Evolutionary conservation across 345 rosid species (phyloP).

Genomic region (Euphorbia lathyris): DNA sequence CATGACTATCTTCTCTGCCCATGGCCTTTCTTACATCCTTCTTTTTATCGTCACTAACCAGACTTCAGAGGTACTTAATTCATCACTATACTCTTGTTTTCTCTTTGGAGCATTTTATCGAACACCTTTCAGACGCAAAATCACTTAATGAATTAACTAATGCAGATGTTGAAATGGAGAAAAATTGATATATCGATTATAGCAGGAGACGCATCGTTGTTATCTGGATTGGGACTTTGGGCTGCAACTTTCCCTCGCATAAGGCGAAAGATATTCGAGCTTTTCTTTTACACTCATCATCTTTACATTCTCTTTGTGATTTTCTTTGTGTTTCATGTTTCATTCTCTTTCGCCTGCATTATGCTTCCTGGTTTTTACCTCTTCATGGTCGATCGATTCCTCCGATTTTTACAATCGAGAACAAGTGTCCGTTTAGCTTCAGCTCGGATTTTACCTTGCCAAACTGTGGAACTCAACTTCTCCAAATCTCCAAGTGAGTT

Average conservation of each 20-base stretch:
- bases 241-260: slow-evolving; percentile 52
- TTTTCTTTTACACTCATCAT: slow-evolving; percentile 74
- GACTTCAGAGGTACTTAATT: slow-evolving; percentile 40
- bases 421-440: slow-evolving; percentile 45
- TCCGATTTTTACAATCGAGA: slow-evolving; percentile 73
- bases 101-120: no score
- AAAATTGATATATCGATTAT: slow-evolving; percentile 40
- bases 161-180: slow-evolving; percentile 55
- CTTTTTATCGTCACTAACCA: slow-evolving; percentile 40
- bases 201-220: slow-evolving; percentile 64
- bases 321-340: slow-evolving; percentile 70
- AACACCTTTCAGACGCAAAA: no score
- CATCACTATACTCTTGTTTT: no score
- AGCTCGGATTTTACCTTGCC: slow-evolving; percentile 58
- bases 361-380: slow-evolving; percentile 81
- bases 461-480: slow-evolving; percentile 68
- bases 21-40: slow-evolving; percentile 57
- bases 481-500: slow-evolving; percentile 50
- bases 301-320: slow-evolving; percentile 64
- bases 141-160: neutral
- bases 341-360: slow-evolving; percentile 45
- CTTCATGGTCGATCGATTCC: slow-evolving; percentile 68
- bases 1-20: slow-evolving; percentile 56
- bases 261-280: slow-evolving; percentile 63
- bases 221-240: slow-evolving; percentile 65